These are phyloP conservation scores for Achlya hypogyna DNA, from an alignment of 352 stramenopile species.

Conservation along the genomic window DNA sequence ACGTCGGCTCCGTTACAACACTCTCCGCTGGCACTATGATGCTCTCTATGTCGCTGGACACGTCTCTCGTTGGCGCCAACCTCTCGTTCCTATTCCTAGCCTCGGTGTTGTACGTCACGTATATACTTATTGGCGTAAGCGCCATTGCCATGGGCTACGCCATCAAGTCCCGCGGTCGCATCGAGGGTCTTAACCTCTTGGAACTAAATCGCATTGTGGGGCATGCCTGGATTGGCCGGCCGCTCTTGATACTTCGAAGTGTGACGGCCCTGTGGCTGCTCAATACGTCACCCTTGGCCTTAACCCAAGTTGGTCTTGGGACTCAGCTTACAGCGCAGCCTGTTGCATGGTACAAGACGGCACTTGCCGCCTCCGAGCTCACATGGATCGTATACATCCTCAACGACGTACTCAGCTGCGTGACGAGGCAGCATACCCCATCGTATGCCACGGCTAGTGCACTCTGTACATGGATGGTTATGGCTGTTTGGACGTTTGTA, in stretches of 20 bases:
- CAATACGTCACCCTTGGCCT: neutral
- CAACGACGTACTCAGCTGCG: neutral
- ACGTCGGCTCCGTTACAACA: neutral
- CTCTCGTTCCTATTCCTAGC: neutral
- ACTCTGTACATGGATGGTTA: neutral
- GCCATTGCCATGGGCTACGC: neutral
- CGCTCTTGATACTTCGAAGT: neutral
- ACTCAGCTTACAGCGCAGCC: neutral
- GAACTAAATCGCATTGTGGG: slow-evolving; percentile 7
- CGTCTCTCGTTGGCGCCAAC: neutral
- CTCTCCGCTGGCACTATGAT: neutral
- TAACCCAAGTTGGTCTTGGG: neutral
- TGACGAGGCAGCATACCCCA: neutral
- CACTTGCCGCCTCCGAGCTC: neutral
- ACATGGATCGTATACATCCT: slow-evolving; percentile 8
- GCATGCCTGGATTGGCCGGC: neutral
- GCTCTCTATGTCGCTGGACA: neutral
- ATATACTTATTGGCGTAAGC: neutral
- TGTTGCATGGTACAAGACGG: neutral
- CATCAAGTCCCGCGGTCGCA: neutral
- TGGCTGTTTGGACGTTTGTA: neutral
- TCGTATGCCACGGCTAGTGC: neutral
- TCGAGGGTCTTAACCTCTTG: slow-evolving; percentile 9
- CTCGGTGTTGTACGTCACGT: neutral
- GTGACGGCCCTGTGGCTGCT: neutral